phyloP scores from a whole-genome alignment of 441 rosid genomes.

The Mallotus japonicus region DNA sequence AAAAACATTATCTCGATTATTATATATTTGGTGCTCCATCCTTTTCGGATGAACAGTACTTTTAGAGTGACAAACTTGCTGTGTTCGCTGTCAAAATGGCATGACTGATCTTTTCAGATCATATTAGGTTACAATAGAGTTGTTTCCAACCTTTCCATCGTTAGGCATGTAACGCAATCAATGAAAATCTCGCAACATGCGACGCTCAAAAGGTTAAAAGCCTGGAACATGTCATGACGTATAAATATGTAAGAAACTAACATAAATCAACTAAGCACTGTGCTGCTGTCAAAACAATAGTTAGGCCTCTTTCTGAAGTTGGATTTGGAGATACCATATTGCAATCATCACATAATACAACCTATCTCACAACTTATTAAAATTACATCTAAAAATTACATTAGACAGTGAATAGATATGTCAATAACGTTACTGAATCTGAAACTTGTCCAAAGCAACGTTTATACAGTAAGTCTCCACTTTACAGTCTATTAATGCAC shows the following conservation, averaged over 20 bases:
- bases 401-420: slow-evolving; percentile 21
- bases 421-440: slow-evolving; percentile 31
- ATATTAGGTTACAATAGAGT: background rate
- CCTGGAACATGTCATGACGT: too few relatives aligned
- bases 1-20: background rate
- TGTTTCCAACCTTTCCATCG: too few relatives aligned
- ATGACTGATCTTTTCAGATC: background rate
- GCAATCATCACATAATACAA: slow-evolving; percentile 18
- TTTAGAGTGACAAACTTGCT: background rate
- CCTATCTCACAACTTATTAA: background rate
- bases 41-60: background rate
- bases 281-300: background rate
- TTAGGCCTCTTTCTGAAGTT: background rate
- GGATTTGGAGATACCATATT: background rate
- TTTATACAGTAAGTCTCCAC: slow-evolving; percentile 36
- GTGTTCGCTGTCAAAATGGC: background rate
- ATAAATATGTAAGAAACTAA: too few relatives aligned
- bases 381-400: slow-evolving; percentile 12
- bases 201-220: too few relatives aligned
- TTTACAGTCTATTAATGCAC: slow-evolving; percentile 37
- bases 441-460: slow-evolving; percentile 26
- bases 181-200: too few relatives aligned
- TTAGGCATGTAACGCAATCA: too few relatives aligned
- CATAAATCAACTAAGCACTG: background rate
- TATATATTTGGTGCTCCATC: background rate